These are phyloP conservation scores for Nicotiana benthamiana DNA, from an alignment of 257 asterid species.

Conservation along the genomic window DNA sequence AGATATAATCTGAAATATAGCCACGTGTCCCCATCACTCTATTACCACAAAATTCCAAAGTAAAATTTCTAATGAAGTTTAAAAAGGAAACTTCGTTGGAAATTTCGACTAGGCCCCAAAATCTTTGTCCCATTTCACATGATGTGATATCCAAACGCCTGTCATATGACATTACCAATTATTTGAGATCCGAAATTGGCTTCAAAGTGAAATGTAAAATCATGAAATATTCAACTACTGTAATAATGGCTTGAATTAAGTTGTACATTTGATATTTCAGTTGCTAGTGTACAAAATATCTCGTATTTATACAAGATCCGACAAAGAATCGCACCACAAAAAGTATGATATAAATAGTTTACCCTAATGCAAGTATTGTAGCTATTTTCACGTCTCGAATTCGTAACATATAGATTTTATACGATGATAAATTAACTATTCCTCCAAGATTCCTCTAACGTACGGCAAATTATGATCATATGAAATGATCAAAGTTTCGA, in stretches of 20 bases:
- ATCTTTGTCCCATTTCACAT: background rate
- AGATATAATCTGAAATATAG: background rate
- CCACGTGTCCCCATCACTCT: background rate
- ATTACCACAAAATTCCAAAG: background rate
- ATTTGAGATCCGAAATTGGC: background rate
- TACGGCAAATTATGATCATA: too few species aligned
- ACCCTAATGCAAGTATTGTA: too few species aligned
- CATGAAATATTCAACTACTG: background rate
- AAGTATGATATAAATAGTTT: too few species aligned
- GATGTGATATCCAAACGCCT: background rate
- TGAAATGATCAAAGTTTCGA: too few species aligned
- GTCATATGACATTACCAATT: background rate
- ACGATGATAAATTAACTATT: too few species aligned
- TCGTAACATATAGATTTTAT: too few species aligned
- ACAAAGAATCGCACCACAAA: rapidly evolving
- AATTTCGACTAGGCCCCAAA: background rate
- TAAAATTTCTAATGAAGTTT: background rate
- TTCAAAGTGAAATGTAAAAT: background rate
- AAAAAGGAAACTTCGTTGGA: background rate
- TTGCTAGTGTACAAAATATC: too few species aligned
- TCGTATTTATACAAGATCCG: rapidly evolving
- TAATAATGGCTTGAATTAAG: too few species aligned
- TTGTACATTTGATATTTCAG: too few species aligned
- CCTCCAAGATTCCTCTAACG: too few species aligned
- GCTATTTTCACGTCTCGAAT: too few species aligned